Percentiles rank a stretch among this genome's conserved stretches.
Evolutionary conservation across 2,329 filamentous ascomycete species (phyloP).

Genomic region (Ophiostoma australiae): DNA sequence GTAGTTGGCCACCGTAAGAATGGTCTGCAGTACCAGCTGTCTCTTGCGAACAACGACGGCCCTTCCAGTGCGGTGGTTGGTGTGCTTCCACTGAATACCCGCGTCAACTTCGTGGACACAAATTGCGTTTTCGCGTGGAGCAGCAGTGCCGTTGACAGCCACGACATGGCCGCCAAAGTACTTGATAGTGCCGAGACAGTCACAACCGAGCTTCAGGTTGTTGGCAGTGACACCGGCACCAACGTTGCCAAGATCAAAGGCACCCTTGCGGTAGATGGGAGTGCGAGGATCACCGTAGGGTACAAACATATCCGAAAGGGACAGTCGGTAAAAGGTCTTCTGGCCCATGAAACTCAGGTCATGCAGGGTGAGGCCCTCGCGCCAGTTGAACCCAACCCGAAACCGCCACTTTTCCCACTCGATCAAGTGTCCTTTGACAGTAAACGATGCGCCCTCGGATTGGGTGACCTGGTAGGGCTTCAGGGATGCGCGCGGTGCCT

Average conservation of each 20-base stretch:
- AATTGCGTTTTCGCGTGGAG: constrained; percentile 45
- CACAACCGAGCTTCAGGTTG: constrained; percentile 62
- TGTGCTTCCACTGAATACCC: constrained; percentile 67
- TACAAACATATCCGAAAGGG: constrained; percentile 65
- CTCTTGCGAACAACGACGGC: constrained; percentile 56
- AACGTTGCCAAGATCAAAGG: constrained; percentile 67
- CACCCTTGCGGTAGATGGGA: constrained; percentile 64
- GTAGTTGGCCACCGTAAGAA: constrained; percentile 66
- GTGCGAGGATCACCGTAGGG: constrained; percentile 59
- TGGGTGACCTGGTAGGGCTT: constrained; percentile 20
- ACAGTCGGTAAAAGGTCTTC: constrained; percentile 49
- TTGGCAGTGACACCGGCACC: constrained; percentile 64
- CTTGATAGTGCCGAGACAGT: constrained; percentile 62
- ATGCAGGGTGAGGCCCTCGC: constrained; percentile 55
- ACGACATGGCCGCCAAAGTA: constrained; percentile 59
- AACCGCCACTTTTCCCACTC: constrained; percentile 66
- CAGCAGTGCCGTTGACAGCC: neutral
- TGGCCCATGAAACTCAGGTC: constrained; percentile 16
- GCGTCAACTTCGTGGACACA: constrained; percentile 38
- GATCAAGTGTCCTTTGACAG: constrained; percentile 47
- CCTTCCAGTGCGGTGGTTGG: constrained; percentile 59
- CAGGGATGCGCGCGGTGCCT: constrained; percentile 2
- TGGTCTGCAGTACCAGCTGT: constrained; percentile 61
- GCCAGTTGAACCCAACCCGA: constrained; percentile 65
- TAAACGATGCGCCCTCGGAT: constrained; percentile 37